A percentile compares a stretch with the other conserved stretches of the same genome.
phyloP scores from a whole-genome alignment of 768 basidiomycete species.

The Lyophyllum decastes region DNA sequence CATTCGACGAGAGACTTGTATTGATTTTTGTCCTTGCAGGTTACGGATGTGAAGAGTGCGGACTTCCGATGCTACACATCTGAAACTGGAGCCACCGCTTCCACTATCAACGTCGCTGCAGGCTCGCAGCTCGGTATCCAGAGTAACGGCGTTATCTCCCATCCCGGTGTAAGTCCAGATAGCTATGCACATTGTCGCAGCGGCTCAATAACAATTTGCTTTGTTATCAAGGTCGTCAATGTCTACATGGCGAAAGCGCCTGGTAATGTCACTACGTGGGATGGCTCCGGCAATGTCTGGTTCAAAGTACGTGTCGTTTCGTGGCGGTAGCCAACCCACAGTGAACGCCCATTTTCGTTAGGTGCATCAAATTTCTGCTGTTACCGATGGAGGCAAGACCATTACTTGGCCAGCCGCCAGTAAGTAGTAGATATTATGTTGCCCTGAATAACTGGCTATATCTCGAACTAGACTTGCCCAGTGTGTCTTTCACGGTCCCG shows the following conservation, averaged over 20 bases:
- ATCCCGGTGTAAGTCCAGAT: slow-evolving; percentile 29
- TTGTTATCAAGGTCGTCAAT: slow-evolving; percentile 23
- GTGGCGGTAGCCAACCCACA: too few relatives aligned
- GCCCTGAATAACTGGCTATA: too few relatives aligned
- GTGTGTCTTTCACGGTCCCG: slow-evolving; percentile 13
- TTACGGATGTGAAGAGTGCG: slow-evolving; percentile 23
- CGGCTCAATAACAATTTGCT: too few relatives aligned
- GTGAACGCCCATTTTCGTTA: slow-evolving; percentile 2
- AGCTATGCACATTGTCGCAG: too few relatives aligned
- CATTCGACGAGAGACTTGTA: not conserved
- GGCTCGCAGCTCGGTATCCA: slow-evolving; percentile 32
- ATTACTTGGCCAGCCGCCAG: slow-evolving; percentile 35
- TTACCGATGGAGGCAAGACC: slow-evolving; percentile 38
- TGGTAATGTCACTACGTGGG: slow-evolving; percentile 25
- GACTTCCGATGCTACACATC: slow-evolving; percentile 32
- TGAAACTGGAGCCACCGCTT: slow-evolving; percentile 23
- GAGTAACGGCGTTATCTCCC: slow-evolving; percentile 32
- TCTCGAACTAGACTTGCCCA: slow-evolving; percentile 16
- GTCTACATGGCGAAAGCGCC: slow-evolving; percentile 44
- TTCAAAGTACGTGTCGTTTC: slow-evolving; percentile 31
- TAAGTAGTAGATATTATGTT: not conserved
- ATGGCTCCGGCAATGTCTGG: slow-evolving; percentile 43
- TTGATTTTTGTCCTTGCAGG: not conserved
- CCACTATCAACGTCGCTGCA: slow-evolving; percentile 30
- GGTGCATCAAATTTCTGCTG: slow-evolving; percentile 41